Evolutionary conservation across 2,329 filamentous ascomycete genomes (phyloP).

Genomic region (Grosmannia serpens): DNA sequence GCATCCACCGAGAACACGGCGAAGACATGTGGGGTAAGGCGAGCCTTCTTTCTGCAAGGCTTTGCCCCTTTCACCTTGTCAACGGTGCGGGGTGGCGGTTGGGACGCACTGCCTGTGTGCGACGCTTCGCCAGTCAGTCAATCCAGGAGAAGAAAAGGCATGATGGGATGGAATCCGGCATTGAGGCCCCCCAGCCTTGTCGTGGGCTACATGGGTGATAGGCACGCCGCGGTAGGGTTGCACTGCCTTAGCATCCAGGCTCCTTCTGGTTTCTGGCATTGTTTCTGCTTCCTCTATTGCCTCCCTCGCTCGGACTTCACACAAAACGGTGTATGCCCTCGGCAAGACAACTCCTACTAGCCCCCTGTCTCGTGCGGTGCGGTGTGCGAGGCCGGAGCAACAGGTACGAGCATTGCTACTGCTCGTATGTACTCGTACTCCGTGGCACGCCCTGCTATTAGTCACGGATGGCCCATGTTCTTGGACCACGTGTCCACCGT

Average conservation of each 20-base stretch:
- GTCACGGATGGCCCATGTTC: too few species aligned
- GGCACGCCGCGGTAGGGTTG: conserved; percentile 3
- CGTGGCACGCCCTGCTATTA: too few species aligned
- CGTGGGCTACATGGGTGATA: background rate
- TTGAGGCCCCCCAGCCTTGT: background rate
- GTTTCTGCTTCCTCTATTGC: background rate
- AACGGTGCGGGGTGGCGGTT: background rate
- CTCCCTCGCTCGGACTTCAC: background rate
- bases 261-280: background rate
- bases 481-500: too few species aligned
- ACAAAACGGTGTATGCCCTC: background rate
- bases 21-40: background rate
- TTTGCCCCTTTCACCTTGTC: background rate
- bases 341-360: too few species aligned
- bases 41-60: background rate
- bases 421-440: too few species aligned
- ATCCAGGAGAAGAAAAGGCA: too few species aligned
- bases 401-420: too few species aligned
- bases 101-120: background rate
- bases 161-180: background rate
- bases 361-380: too few species aligned
- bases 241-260: conserved; percentile 5
- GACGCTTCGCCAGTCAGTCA: too few species aligned
- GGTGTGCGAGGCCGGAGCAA: too few species aligned
- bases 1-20: background rate